Evolutionary conservation across 1,284 basidiomycete species (phyloP).

Genomic region (Rhodotorula sp.): DNA sequence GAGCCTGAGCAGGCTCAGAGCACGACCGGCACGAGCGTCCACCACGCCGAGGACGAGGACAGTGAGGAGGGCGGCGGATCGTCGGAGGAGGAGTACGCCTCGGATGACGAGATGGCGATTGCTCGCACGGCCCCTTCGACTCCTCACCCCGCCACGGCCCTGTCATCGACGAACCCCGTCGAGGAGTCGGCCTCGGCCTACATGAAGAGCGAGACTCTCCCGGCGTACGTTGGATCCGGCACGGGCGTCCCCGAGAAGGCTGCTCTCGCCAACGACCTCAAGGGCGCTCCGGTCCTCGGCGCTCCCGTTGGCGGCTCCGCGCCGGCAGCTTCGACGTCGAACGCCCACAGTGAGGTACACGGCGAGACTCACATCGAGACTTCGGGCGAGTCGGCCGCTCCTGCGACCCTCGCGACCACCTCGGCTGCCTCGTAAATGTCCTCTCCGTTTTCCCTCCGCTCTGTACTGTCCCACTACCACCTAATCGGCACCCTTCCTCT

Average conservation of each 20-base stretch:
- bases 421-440: conserved; percentile 9
- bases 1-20: conserved; percentile 3
- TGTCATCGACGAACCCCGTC: background rate
- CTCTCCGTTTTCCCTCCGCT: background rate
- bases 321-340: background rate
- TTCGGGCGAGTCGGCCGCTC: conserved; percentile 4
- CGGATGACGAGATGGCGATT: conserved; percentile 28
- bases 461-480: too few relatives aligned
- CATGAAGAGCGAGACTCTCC: conserved; percentile 31
- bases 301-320: conserved; percentile 9
- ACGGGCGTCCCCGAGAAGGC: conserved; percentile 19
- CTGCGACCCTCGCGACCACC: conserved; percentile 9
- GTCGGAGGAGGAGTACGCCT: conserved; percentile 35
- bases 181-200: background rate
- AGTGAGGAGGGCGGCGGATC: conserved; percentile 34
- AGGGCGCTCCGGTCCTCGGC: conserved; percentile 25
- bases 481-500: background rate
- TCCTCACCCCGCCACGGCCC: background rate
- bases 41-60: conserved; percentile 20
- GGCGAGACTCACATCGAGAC: conserved; percentile 6
- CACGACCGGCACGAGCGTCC: background rate
- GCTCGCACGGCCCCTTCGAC: conserved; percentile 28
- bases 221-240: conserved; percentile 26
- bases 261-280: conserved; percentile 16
- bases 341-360: background rate